Evolutionary conservation across 257 asterid genomes (phyloP).

Genomic region (Penstemon eatonii): DNA sequence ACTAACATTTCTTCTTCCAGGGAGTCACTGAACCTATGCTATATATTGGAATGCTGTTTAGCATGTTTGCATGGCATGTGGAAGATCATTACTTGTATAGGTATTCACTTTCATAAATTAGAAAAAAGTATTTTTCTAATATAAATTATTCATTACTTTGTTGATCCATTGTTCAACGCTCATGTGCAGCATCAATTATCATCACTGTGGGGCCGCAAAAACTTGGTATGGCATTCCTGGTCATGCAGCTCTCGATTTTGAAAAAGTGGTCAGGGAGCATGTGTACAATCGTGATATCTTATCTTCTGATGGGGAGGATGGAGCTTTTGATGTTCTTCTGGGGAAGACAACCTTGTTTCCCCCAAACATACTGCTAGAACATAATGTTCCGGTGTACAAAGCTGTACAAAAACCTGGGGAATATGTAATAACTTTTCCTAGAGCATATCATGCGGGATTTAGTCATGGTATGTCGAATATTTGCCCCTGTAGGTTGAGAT

Average conservation of each 20-base stretch:
- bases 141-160: constrained; percentile 11
- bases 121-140: neutral
- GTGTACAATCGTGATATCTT: constrained; percentile 74
- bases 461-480: constrained; percentile 72
- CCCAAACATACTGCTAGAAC: constrained; percentile 75
- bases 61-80: constrained; percentile 99
- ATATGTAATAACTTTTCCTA: constrained; percentile 82
- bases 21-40: constrained; percentile 99
- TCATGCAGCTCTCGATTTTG: constrained; percentile 82
- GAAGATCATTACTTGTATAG: constrained; percentile 98
- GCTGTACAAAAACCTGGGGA: constrained; percentile 98
- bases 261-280: constrained; percentile 75
- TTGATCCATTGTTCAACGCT: constrained; percentile 24
- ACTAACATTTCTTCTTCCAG: constrained; percentile 44
- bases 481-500: constrained; percentile 8
- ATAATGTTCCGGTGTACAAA: constrained; percentile 82
- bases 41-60: constrained; percentile 94
- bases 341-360: constrained; percentile 98
- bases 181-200: constrained; percentile 79
- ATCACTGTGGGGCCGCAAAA: constrained; percentile 97
- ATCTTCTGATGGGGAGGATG: constrained; percentile 86
- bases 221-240: constrained; percentile 99
- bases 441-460: constrained; percentile 98
- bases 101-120: constrained; percentile 34
- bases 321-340: constrained; percentile 91